These are phyloP conservation scores for Ascochyta lentis DNA, from an alignment of 2,329 filamentous ascomycete genomes.

Conservation along the genomic window DNA sequence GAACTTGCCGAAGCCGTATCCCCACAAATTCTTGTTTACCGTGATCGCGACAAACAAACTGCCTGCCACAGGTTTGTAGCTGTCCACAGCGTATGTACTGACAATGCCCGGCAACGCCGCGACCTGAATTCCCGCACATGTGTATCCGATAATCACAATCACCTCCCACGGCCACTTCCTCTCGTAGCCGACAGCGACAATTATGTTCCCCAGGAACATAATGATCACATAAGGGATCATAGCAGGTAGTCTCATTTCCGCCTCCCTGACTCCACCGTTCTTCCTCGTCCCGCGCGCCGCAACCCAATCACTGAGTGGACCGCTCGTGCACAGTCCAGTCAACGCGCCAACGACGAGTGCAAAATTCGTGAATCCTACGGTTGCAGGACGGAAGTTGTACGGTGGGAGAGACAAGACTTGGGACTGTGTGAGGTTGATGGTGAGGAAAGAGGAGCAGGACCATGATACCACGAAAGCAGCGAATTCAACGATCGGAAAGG, in stretches of 20 bases:
- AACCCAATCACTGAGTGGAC: conserved; percentile 65
- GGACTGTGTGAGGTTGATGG: conserved; percentile 65
- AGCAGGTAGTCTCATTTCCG: conserved; percentile 64
- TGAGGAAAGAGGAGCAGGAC: conserved; percentile 64
- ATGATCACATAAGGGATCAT: conserved; percentile 65
- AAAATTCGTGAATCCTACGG: conserved; percentile 64
- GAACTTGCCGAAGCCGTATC: conserved; percentile 65
- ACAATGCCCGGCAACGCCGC: conserved; percentile 66
- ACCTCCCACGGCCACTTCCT: conserved; percentile 61
- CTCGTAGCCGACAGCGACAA: conserved; percentile 62
- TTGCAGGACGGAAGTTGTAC: conserved; percentile 60
- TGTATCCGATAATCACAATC: conserved; percentile 65
- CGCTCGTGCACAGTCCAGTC: conserved; percentile 63
- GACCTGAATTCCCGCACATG: conserved; percentile 64
- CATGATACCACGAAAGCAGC: conserved; percentile 68
- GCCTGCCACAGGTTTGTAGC: conserved; percentile 68
- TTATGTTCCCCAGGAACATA: conserved; percentile 64
- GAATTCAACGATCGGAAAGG: conserved; percentile 69
- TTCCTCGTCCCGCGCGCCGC: conserved; percentile 59
- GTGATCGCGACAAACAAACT: conserved; percentile 67
- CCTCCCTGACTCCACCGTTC: conserved; percentile 64
- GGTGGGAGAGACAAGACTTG: conserved; percentile 63
- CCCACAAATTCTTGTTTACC: conserved; percentile 70
- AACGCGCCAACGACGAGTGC: conserved; percentile 61
- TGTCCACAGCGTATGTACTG: conserved; percentile 67